A percentile compares a stretch with the other conserved stretches of the same genome.
Evolutionary conservation across 495 filamentous ascomycete genomes (phyloP).

Genomic region (Xylaria palmicola): DNA sequence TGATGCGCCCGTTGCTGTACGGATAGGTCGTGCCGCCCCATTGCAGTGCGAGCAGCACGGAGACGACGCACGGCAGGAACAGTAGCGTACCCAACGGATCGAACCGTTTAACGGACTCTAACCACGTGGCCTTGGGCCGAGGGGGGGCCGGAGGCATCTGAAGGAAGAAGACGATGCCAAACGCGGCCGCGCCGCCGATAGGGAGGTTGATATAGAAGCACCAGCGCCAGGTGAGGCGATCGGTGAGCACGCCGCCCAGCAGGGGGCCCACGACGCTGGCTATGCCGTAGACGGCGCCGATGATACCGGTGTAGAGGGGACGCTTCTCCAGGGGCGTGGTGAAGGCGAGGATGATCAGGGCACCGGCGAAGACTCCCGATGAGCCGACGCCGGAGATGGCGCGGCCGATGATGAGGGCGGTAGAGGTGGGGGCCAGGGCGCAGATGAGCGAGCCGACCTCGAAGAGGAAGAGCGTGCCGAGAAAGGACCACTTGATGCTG

Average conservation of each 20-base stretch:
- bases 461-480: conserved; percentile 32
- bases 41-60: conserved; percentile 62
- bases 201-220: conserved; percentile 52
- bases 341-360: background rate
- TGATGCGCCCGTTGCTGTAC: conserved; percentile 26
- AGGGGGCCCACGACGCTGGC: conserved; percentile 69
- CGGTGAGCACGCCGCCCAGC: conserved; percentile 44
- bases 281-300: conserved; percentile 83
- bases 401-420: conserved; percentile 48
- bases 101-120: conserved; percentile 54
- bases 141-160: background rate
- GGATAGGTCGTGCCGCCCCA: conserved; percentile 58
- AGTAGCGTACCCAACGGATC: no score
- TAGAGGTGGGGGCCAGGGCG: conserved; percentile 42
- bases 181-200: conserved; percentile 57
- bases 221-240: conserved; percentile 45
- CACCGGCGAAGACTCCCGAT: conserved; percentile 28
- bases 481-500: conserved; percentile 34
- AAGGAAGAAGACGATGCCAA: conserved; percentile 46
- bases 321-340: conserved; percentile 61
- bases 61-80: conserved; percentile 55
- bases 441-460: conserved; percentile 47
- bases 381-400: conserved; percentile 46
- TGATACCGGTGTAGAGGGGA: conserved; percentile 50
- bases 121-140: conserved; percentile 33